Conservation (phyloP, 306 rosid genomes). For the Castanea crenata region DNA sequence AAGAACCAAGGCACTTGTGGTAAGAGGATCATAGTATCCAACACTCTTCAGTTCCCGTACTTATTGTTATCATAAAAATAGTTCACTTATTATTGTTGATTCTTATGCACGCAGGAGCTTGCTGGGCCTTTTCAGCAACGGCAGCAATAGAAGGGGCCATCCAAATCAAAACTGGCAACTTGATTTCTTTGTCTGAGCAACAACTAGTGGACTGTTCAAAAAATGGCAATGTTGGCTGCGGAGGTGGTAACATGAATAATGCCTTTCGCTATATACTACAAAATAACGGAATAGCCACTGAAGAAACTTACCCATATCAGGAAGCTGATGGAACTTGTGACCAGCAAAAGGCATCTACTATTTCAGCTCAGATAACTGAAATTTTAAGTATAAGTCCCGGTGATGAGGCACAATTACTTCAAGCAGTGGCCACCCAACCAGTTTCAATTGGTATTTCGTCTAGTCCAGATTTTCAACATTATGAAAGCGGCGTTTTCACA, state of each 20-base stretch:
- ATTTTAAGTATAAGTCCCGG: too few relatives aligned
- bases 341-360: background rate
- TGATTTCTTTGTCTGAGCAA: too few relatives aligned
- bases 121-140: too few relatives aligned
- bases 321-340: background rate
- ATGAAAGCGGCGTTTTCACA: conserved; percentile 2
- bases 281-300: conserved; percentile 12
- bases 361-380: too few relatives aligned
- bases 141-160: too few relatives aligned
- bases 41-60: background rate
- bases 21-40: background rate
- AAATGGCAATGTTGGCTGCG: too few relatives aligned
- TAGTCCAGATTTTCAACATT: background rate
- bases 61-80: background rate
- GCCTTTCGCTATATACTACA: background rate
- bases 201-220: too few relatives aligned
- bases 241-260: background rate
- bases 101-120: too few relatives aligned
- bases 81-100: too few relatives aligned
- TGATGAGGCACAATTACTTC: background rate
- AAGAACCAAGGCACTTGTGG: conserved; percentile 39
- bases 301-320: conserved; percentile 14
- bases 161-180: too few relatives aligned
- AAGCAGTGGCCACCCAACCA: conserved; percentile 27
- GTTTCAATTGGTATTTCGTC: background rate